Evolutionary conservation across 129 eudicot species (phyloP).

Genomic region (Gnaphalium uliginosum): DNA sequence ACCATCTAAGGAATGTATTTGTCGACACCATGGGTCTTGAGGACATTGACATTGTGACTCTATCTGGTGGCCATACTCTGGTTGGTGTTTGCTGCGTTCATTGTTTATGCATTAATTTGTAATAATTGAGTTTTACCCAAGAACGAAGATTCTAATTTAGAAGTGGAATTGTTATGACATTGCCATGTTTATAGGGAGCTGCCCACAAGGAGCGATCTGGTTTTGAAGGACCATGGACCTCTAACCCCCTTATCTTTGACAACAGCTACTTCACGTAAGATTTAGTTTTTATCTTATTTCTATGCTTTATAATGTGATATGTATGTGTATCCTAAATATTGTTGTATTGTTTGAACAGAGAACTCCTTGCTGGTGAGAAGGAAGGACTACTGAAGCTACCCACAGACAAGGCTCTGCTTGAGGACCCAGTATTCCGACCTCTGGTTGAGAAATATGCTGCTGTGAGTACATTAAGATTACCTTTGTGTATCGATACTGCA

Average conservation of each 20-base stretch:
- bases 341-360: conserved; percentile 37
- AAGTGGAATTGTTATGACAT: neutral
- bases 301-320: neutral
- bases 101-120: neutral
- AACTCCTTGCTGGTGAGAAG: conserved; percentile 79
- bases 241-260: conserved; percentile 74
- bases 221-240: conserved; percentile 84
- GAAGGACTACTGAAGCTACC: conserved; percentile 82
- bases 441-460: conserved; percentile 74
- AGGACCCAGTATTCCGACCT: conserved; percentile 73
- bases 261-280: conserved; percentile 82
- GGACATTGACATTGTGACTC: conserved; percentile 77
- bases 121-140: neutral
- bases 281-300: neutral
- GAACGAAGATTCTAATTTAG: neutral
- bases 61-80: conserved; percentile 88
- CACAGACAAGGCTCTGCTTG: conserved; percentile 72
- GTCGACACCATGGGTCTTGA: conserved; percentile 66
- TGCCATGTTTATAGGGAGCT: conserved; percentile 51
- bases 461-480: conserved; percentile 36
- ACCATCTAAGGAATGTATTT: conserved; percentile 71
- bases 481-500: neutral
- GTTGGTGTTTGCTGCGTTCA: conserved; percentile 21
- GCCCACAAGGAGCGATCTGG: conserved; percentile 87
- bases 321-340: neutral